phyloP scores from a whole-genome alignment of 768 basidiomycete species.

The Calvatia gigantea region DNA sequence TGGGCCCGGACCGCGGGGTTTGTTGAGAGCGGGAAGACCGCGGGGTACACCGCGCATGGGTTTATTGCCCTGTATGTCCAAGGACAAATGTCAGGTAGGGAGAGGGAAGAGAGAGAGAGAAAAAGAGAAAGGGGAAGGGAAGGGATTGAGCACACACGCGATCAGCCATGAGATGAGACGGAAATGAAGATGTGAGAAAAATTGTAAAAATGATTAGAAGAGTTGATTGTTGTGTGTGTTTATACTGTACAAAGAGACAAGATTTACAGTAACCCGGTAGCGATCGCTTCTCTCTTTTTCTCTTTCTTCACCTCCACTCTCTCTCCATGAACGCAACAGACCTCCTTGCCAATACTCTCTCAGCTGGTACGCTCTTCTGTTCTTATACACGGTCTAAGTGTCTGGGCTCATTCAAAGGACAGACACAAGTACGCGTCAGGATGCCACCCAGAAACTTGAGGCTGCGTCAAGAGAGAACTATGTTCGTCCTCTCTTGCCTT shows the following conservation, averaged over 20 bases:
- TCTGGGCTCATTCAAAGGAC: constrained; percentile 27
- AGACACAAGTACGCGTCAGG: constrained; percentile 90
- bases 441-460: constrained; percentile 89
- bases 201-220: constrained; percentile 14
- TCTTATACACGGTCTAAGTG: constrained; percentile 13
- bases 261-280: too few relatives aligned
- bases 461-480: constrained; percentile 84
- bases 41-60: constrained; percentile 42
- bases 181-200: constrained; percentile 16
- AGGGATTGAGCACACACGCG: constrained; percentile 42
- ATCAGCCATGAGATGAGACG: constrained; percentile 46
- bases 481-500: constrained; percentile 46
- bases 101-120: constrained; percentile 28
- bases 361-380: constrained; percentile 60
- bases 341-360: constrained; percentile 90
- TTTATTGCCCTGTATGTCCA: constrained; percentile 58
- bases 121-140: constrained; percentile 15
- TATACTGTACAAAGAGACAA: too few relatives aligned
- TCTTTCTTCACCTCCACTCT: constrained; percentile 12
- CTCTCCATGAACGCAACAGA: constrained; percentile 86
- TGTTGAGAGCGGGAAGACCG: constrained; percentile 19
- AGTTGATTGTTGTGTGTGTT: too few relatives aligned
- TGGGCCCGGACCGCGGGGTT: neutral
- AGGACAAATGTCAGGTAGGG: constrained; percentile 15
- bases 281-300: constrained; percentile 15